phyloP scores from a whole-genome alignment of 805 yeast species.

The Lipomyces anomalus region DNA sequence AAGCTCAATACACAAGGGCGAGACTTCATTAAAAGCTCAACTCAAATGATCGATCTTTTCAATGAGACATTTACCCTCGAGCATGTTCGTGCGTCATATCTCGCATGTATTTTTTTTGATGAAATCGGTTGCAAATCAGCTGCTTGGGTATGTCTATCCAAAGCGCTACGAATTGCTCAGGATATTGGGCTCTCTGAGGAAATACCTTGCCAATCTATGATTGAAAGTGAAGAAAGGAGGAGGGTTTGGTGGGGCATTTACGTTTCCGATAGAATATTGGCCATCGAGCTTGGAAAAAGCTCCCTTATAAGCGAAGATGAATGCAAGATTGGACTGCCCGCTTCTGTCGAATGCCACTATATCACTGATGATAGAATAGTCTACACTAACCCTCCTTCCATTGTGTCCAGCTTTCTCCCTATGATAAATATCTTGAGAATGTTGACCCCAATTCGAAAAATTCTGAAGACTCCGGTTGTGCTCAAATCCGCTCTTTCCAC shows the following conservation, averaged over 20 bases:
- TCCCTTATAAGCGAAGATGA: constrained; percentile 17
- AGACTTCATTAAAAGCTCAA: constrained; percentile 8
- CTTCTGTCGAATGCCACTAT: constrained; percentile 17
- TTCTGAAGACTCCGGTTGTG: constrained; percentile 8
- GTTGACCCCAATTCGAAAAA: constrained; percentile 12
- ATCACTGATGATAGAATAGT: constrained; percentile 4
- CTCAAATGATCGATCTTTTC: constrained; percentile 13
- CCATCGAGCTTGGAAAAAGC: constrained; percentile 21
- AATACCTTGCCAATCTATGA: neutral
- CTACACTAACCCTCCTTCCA: constrained; percentile 4
- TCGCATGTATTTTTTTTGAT: constrained; percentile 22
- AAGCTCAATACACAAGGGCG: too few relatives aligned
- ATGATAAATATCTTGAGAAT: constrained; percentile 16
- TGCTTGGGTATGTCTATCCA: constrained; percentile 26
- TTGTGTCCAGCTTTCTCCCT: constrained; percentile 13
- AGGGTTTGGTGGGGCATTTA: constrained; percentile 28
- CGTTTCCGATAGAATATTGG: constrained; percentile 26
- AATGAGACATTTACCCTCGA: constrained; percentile 20
- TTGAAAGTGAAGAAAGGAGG: constrained; percentile 19
- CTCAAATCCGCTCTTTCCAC: constrained; percentile 12
- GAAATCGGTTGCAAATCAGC: constrained; percentile 25
- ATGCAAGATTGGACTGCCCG: constrained; percentile 17
- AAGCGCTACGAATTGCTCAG: constrained; percentile 21
- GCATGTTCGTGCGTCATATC: constrained; percentile 22
- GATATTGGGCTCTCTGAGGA: constrained; percentile 22